A percentile compares a stretch with the other conserved stretches of the same genome.
Evolutionary conservation across 176 grass and related monocot genomes (phyloP).

Genomic region (Pharus latifolius): DNA sequence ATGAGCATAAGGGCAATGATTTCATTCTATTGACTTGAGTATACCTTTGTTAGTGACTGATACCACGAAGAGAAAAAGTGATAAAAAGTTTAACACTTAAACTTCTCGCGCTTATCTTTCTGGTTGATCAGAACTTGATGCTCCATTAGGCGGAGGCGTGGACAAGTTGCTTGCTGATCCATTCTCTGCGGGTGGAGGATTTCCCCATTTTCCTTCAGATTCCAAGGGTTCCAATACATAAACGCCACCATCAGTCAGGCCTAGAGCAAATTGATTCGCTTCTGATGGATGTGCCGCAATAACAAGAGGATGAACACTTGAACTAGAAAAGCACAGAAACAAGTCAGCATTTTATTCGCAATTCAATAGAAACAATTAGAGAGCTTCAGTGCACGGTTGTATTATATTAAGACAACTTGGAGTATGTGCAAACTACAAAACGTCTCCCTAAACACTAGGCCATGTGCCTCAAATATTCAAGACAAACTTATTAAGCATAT

Average conservation of each 20-base stretch:
- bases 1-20: too few species aligned
- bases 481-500: too few species aligned
- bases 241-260: constrained; percentile 75
- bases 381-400: background rate
- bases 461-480: too few species aligned
- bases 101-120: constrained; percentile 32
- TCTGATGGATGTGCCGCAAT: constrained; percentile 87
- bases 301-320: constrained; percentile 76
- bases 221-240: constrained; percentile 82
- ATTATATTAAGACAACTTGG: too few species aligned
- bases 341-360: constrained; percentile 8
- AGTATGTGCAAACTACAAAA: too few species aligned
- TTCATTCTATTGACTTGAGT: background rate
- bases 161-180: constrained; percentile 73
- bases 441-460: too few species aligned
- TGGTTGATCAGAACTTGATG: constrained; percentile 73
- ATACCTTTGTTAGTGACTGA: constrained; percentile 66
- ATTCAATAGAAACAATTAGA: background rate
- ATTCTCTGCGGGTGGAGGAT: constrained; percentile 72
- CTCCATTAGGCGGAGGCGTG: constrained; percentile 47
- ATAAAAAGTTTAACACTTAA: constrained; percentile 31
- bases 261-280: constrained; percentile 87
- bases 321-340: constrained; percentile 33
- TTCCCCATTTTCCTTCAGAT: constrained; percentile 95
- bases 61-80: constrained; percentile 15